Base-by-base conservation (phyloP, 1,284 basidiomycete genomes). In the Inonotus obliquus region DNA sequence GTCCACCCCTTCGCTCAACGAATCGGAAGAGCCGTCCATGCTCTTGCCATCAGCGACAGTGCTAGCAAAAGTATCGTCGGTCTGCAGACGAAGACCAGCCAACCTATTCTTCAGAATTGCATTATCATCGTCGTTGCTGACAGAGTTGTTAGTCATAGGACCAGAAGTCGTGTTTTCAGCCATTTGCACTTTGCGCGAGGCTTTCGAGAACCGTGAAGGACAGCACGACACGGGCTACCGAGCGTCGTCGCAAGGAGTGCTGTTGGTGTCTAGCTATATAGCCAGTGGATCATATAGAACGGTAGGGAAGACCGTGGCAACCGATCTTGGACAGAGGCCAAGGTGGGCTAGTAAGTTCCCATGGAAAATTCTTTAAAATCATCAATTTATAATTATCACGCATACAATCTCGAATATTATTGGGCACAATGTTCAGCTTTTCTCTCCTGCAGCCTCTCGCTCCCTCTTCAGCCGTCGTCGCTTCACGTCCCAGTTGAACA, bases 401-500 rank as follows among this genome's bases (percentile, higher is more conserved):
- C 47, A 49, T 23, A 49, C 23, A 23, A 49, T 49, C 13, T 25
- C 51, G 17, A 44, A n/a, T 44, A 44, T n/a, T n/a, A 17, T 44
- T 21, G 19, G 19, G 11, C n/a, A 44, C 41, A 19, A 17, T n/a
- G 54, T 37, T 59, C 41, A 57, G 32, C 38, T 63, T 63, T 32
- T 52, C 41, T n/a, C 58, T 27, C 29, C 41, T 32, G 10, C 57
- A 4, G 54, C 59, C 48, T 82, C 82, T 65, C 71, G 74, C 67
- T 80, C 76, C 65, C 84, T 76, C 65, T 72, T 72, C 59, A 90
- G 86, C 70, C 92, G 78, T 69, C 94, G 78, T 65, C 89, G 78
- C 71, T 92, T 93, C 49, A 96, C 94, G 72, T 96, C 94, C 90
- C 91, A 96, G 71, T 99, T 99, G 74, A 97, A 98, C 59, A 98